These are phyloP conservation scores for Parastagonospora avenae DNA, from an alignment of 2,329 filamentous ascomycete species.

Conservation along the genomic window DNA sequence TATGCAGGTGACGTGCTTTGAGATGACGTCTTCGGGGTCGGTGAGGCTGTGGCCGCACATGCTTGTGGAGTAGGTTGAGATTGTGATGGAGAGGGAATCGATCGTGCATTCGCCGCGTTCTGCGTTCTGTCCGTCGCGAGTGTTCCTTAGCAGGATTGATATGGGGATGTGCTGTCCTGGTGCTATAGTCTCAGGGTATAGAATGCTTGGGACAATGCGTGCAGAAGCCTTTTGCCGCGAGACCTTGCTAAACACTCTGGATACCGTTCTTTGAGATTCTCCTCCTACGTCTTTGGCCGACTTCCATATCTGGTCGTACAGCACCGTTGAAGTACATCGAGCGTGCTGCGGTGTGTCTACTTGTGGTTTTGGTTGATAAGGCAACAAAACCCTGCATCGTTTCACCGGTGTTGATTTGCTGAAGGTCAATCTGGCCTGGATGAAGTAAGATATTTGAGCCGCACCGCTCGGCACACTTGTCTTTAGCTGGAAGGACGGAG, in stretches of 20 bases:
- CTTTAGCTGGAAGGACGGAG: slow-evolving; percentile 37
- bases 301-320: slow-evolving; percentile 39
- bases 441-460: slow-evolving; percentile 37
- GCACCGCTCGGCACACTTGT: slow-evolving; percentile 33
- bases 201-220: slow-evolving; percentile 38
- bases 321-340: slow-evolving; percentile 24
- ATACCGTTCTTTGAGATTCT: slow-evolving; percentile 19
- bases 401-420: slow-evolving; percentile 16
- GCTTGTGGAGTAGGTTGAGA: slow-evolving; percentile 39
- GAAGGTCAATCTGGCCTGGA: slow-evolving; percentile 32
- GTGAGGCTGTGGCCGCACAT: slow-evolving; percentile 33
- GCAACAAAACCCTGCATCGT: slow-evolving; percentile 28
- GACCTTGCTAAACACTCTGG: slow-evolving; percentile 28
- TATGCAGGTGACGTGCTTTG: slow-evolving; percentile 40
- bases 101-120: slow-evolving; percentile 28
- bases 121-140: slow-evolving; percentile 22
- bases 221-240: slow-evolving; percentile 20
- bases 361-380: slow-evolving; percentile 30
- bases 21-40: slow-evolving; percentile 35
- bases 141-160: slow-evolving; percentile 29
- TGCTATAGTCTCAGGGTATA: slow-evolving; percentile 32
- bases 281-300: slow-evolving; percentile 17
- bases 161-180: slow-evolving; percentile 43
- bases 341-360: slow-evolving; percentile 17
- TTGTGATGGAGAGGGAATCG: slow-evolving; percentile 33